Conservation (phyloP, 306 rosid species). For the Biancaea sappan region DNA sequence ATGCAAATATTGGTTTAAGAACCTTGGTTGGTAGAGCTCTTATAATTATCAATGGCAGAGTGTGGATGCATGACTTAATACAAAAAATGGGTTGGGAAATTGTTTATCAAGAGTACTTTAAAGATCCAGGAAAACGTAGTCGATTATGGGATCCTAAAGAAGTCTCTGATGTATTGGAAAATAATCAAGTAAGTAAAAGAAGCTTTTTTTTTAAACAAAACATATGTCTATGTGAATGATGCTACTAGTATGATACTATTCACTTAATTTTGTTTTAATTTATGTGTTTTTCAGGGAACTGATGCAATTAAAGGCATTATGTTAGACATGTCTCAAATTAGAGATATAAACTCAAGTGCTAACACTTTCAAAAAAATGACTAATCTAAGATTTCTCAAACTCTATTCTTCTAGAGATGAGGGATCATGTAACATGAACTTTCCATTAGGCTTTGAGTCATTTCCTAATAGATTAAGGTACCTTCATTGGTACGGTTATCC, state of each 20-base stretch:
- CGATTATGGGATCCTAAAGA: not conserved
- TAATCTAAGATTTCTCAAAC: not conserved
- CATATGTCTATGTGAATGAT: too few species aligned
- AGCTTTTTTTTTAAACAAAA: too few species aligned
- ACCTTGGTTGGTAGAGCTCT: not conserved
- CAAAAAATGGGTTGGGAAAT: not conserved
- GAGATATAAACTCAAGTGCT: not conserved
- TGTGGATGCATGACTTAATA: not conserved
- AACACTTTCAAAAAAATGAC: not conserved
- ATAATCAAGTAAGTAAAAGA: not conserved
- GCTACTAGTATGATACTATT: too few species aligned
- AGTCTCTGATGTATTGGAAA: not conserved
- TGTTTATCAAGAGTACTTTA: not conserved
- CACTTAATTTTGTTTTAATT: not conserved
- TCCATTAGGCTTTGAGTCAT: not conserved
- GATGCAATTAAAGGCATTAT: not conserved
- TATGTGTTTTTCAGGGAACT: not conserved
- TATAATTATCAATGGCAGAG: not conserved
- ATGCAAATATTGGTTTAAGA: not conserved
- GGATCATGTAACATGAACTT: not conserved
- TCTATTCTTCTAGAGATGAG: not conserved
- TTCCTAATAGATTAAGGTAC: not conserved
- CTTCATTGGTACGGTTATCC: slow-evolving; percentile 34
- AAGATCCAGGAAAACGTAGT: not conserved
- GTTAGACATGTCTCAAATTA: not conserved